Evolutionary conservation across 371 early-diverging fungal species (phyloP).

Genomic region (Apophysomyces trapeziformis): DNA sequence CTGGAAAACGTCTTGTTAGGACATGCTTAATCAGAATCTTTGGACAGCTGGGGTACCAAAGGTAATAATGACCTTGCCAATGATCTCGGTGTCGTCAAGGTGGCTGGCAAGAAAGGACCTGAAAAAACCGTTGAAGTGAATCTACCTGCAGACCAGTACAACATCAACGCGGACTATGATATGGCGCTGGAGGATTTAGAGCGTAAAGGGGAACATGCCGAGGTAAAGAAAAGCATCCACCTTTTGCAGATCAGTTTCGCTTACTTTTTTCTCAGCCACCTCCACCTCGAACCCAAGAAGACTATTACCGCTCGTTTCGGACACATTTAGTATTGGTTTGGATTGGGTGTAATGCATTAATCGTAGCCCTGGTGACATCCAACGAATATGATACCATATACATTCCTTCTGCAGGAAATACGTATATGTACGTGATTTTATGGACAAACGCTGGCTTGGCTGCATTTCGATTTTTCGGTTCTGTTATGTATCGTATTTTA

Average conservation of each 20-base stretch:
- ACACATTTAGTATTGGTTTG: constrained; percentile 82
- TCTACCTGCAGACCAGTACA: constrained; percentile 10
- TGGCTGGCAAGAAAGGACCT: constrained; percentile 50
- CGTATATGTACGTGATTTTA: constrained; percentile 82
- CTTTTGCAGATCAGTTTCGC: neutral
- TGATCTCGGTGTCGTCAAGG: constrained; percentile 68
- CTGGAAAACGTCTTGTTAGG: neutral
- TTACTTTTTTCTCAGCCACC: constrained; percentile 32
- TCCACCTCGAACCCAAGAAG: constrained; percentile 71
- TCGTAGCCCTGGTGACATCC: constrained; percentile 66
- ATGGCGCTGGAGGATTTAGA: constrained; percentile 60
- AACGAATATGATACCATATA: constrained; percentile 37
- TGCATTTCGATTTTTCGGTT: constrained; percentile 80
- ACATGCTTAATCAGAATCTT: neutral
- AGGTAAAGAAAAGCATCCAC: constrained; percentile 14
- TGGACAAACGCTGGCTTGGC: constrained; percentile 87
- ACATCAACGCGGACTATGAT: constrained; percentile 78
- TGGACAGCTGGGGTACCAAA: constrained; percentile 90
- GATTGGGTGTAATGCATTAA: constrained; percentile 82
- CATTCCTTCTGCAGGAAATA: constrained; percentile 47
- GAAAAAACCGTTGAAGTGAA: constrained; percentile 5
- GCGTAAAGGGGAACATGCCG: constrained; percentile 38
- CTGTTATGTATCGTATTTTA: constrained; percentile 71
- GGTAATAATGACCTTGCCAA: constrained; percentile 71
- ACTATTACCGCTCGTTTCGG: constrained; percentile 86